Base-by-base conservation (phyloP, 1,139 yeast species). In the Trichomonascaceae sp. region DNA sequence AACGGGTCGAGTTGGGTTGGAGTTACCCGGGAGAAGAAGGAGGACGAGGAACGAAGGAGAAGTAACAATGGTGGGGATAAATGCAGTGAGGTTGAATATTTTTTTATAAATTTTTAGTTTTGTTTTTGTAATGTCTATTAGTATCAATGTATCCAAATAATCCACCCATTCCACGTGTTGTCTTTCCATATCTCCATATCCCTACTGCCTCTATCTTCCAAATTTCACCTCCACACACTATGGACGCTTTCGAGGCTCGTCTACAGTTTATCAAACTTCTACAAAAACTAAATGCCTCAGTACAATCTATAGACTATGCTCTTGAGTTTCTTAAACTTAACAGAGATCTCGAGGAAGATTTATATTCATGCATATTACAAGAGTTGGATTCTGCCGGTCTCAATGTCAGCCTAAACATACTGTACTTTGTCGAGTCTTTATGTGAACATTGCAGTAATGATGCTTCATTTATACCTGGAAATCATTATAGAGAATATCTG, bases 171-270 rank as follows among this genome's bases (percentile, higher is more conserved):
- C 32, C 32, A 6, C 10, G 12, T 3, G 5, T 8, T 5, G 2
- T 3, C 32, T 27, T 12, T 27, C 32, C 9, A 7, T 22, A 5
- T 8, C 27, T 22, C 27, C 8, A n/a, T n/a, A n/a, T 22, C 27
- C 32, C 32, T 27, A 7, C 10, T 12, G 12, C 10, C 32, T 27
- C 32, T 6, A 8, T 10, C 41, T 36, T n/a, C 17, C 41, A 36
- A 36, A 36, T 36, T 36, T 15, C 15, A 15, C 17, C 41, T 36
- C 17, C 41, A n/a, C n/a, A 17, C 46, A 44, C 18, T 13, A 49
- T 87, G 93, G 95, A 87, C 65, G 82, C 93, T 1, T 85, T 87
- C 67, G 95, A 85, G 65, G 87, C 89, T 1, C 79, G 89, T 55
- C 73, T 86, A 49, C 84, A 83, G 66, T 84, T 89, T 62, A 73